Conservation (phyloP, 2,329 filamentous ascomycete species). For the Chalaropsis thielavioides region DNA sequence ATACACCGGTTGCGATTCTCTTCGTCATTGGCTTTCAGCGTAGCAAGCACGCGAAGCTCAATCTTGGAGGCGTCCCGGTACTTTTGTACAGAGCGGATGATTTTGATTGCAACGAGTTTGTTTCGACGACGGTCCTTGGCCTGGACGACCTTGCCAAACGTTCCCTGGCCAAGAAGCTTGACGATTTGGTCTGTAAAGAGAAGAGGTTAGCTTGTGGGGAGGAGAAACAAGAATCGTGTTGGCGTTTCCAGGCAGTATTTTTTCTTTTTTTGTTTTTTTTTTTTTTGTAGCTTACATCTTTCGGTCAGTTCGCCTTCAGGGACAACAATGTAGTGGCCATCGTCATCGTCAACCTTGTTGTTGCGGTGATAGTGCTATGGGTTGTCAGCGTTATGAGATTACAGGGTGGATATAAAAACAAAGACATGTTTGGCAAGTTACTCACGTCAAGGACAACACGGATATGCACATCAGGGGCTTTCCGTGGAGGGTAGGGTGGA, state of each 20-base stretch:
- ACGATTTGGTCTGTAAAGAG: slow-evolving; percentile 59
- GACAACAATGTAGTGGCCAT: slow-evolving; percentile 90
- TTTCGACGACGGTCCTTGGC: slow-evolving; percentile 66
- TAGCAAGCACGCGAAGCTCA: slow-evolving; percentile 82
- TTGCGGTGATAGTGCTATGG: slow-evolving; percentile 34
- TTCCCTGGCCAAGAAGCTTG: slow-evolving; percentile 85
- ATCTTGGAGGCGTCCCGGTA: slow-evolving; percentile 94
- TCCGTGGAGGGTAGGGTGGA: slow-evolving; percentile 76
- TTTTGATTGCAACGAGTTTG: slow-evolving; percentile 82
- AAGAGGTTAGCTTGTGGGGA: background rate
- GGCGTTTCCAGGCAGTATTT: too few species aligned
- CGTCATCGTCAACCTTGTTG: slow-evolving; percentile 82
- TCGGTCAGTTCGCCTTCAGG: slow-evolving; percentile 76
- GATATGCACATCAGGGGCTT: slow-evolving; percentile 64
- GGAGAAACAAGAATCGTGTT: background rate
- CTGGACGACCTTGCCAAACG: slow-evolving; percentile 95
- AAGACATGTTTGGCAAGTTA: slow-evolving; percentile 18
- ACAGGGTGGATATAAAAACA: background rate
- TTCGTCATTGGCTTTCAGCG: slow-evolving; percentile 78
- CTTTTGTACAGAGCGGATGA: slow-evolving; percentile 95
- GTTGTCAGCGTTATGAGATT: slow-evolving; percentile 1
- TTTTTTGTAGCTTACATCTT: slow-evolving; percentile 47
- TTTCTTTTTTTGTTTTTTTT: background rate
- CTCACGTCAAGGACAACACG: slow-evolving; percentile 49
- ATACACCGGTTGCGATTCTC: slow-evolving; percentile 94